These are phyloP conservation scores for Neurospora discreta DNA, from an alignment of 495 filamentous ascomycete genomes.

Conservation along the genomic window DNA sequence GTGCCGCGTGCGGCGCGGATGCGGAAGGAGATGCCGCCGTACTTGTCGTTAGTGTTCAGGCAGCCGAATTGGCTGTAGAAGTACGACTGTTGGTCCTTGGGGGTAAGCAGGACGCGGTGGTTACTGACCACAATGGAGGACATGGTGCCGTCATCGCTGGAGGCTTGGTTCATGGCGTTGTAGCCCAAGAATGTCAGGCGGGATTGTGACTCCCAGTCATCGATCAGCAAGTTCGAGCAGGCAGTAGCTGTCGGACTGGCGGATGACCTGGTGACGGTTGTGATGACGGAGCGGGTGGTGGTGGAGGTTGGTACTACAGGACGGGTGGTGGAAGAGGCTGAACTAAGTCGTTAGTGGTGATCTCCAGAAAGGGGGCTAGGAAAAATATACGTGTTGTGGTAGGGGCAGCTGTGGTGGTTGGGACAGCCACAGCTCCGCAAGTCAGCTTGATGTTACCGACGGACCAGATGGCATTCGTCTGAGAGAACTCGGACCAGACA, in stretches of 20 bases:
- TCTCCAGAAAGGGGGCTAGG: neutral
- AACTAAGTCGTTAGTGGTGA: neutral
- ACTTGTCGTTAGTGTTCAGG: slow-evolving; percentile 35
- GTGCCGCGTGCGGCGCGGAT: slow-evolving; percentile 45
- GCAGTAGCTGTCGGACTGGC: slow-evolving; percentile 17
- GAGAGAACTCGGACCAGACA: slow-evolving; percentile 41
- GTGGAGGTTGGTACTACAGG: slow-evolving; percentile 5
- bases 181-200: slow-evolving; percentile 54
- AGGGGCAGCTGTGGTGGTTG: slow-evolving; percentile 7
- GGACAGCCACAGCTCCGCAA: slow-evolving; percentile 23
- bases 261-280: slow-evolving; percentile 4
- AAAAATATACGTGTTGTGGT: slow-evolving; percentile 8
- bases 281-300: slow-evolving; percentile 3
- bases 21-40: slow-evolving; percentile 49
- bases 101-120: slow-evolving; percentile 41
- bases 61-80: slow-evolving; percentile 51
- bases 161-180: slow-evolving; percentile 46
- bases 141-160: slow-evolving; percentile 51
- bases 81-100: slow-evolving; percentile 37
- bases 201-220: slow-evolving; percentile 54
- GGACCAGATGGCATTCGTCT: slow-evolving; percentile 32
- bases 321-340: slow-evolving; percentile 6
- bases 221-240: slow-evolving; percentile 44
- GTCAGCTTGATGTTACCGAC: slow-evolving; percentile 42
- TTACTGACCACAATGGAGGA: slow-evolving; percentile 42